Conservation (phyloP, 805 yeast species). For the Candida glaebosa region DNA sequence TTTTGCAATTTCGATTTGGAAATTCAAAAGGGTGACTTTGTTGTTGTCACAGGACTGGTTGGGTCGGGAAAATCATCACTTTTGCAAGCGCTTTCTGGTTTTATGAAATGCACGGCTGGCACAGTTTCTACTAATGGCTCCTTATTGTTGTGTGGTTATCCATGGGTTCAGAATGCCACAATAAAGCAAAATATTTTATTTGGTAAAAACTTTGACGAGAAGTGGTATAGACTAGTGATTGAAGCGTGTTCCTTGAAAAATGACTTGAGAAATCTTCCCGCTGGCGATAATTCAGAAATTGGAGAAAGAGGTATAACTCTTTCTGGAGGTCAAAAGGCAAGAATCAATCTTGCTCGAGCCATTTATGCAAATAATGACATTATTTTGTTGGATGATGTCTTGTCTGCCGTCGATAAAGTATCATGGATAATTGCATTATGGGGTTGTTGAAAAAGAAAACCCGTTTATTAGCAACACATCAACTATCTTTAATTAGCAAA, state of each 20-base stretch:
- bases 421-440: constrained; percentile 31
- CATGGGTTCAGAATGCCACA: constrained; percentile 45
- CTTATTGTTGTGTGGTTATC: constrained; percentile 31
- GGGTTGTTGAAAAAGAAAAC: constrained; percentile 33
- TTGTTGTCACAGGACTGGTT: constrained; percentile 74
- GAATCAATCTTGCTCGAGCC: constrained; percentile 44
- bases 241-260: constrained; percentile 39
- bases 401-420: constrained; percentile 43
- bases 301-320: constrained; percentile 45
- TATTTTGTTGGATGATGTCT: constrained; percentile 40
- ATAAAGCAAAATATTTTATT: constrained; percentile 38
- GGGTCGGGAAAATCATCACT: constrained; percentile 80
- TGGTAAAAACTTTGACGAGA: constrained; percentile 30
- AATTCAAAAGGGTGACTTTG: constrained; percentile 62
- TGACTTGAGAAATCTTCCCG: constrained; percentile 32
- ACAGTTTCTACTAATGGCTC: constrained; percentile 23
- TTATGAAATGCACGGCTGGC: constrained; percentile 34
- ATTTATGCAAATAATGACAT: constrained; percentile 31
- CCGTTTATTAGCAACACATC: constrained; percentile 41
- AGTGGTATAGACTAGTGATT: constrained; percentile 25
- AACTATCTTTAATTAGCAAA: constrained; percentile 33
- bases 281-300: constrained; percentile 39
- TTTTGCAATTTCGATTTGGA: constrained; percentile 52
- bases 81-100: constrained; percentile 37
- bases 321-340: constrained; percentile 45